Conservation (phyloP, 345 rosid genomes). For the Limnanthes douglasii region DNA sequence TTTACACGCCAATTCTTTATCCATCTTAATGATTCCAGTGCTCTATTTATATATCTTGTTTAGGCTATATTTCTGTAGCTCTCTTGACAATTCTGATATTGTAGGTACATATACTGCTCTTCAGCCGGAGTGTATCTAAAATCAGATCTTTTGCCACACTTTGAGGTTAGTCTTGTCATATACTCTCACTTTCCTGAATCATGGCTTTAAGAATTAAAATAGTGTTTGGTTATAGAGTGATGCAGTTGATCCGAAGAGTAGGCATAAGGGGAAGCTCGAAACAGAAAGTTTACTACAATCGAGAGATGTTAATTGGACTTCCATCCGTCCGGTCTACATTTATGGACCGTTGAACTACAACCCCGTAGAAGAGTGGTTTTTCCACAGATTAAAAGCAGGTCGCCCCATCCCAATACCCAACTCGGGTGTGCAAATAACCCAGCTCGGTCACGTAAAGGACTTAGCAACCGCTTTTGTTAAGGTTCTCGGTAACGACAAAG, state of each 20-base stretch:
- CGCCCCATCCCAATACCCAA: slow-evolving; percentile 87
- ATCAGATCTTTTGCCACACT: slow-evolving; percentile 73
- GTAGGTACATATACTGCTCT: slow-evolving; percentile 86
- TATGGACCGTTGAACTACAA: slow-evolving; percentile 96
- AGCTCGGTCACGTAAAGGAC: slow-evolving; percentile 97
- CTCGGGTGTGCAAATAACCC: slow-evolving; percentile 72
- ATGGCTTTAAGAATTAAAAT: too few relatives aligned
- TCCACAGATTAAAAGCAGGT: slow-evolving; percentile 86
- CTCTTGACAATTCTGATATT: slow-evolving; percentile 4
- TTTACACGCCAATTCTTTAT: too few relatives aligned
- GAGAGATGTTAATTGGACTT: slow-evolving; percentile 84
- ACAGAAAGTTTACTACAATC: slow-evolving; percentile 57
- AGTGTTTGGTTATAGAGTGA: slow-evolving; percentile 57
- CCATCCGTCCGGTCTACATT: slow-evolving; percentile 85
- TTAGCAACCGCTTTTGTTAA: slow-evolving; percentile 62
- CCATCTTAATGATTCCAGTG: too few relatives aligned
- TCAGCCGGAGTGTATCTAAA: slow-evolving; percentile 95
- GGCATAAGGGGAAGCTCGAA: slow-evolving; percentile 95
- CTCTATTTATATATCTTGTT: too few relatives aligned
- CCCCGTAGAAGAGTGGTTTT: slow-evolving; percentile 98
- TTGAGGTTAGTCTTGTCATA: slow-evolving; percentile 47
- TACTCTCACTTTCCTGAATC: slow-evolving; percentile 6
- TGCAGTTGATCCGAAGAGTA: slow-evolving; percentile 94
- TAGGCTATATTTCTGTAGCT: too few relatives aligned
- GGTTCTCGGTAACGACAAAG: slow-evolving; percentile 83